Evolutionary conservation across 1,284 basidiomycete species (phyloP).

Genomic region (Moesziomyces sp.): DNA sequence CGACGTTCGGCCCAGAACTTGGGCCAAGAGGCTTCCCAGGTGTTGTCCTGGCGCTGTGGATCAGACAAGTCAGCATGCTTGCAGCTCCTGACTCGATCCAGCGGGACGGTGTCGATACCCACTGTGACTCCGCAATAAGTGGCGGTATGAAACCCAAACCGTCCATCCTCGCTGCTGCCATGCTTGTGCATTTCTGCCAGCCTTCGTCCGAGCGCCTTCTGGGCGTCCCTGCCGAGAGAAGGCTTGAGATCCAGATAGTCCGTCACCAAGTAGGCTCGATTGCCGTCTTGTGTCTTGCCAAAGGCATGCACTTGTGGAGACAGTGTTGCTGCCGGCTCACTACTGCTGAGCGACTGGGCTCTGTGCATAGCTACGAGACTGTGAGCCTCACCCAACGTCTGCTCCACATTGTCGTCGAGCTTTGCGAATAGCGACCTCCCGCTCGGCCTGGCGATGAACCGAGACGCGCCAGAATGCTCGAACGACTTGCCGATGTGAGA

Average conservation of each 20-base stretch:
- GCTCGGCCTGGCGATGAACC: slow-evolving; percentile 28
- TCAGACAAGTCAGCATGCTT: not conserved
- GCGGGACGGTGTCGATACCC: not conserved
- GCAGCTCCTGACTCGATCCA: too few species aligned
- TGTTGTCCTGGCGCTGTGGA: slow-evolving; percentile 33
- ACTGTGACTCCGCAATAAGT: slow-evolving; percentile 43
- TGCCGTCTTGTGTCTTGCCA: slow-evolving; percentile 12
- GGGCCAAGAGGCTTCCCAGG: slow-evolving; percentile 37
- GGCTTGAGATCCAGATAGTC: slow-evolving; percentile 35
- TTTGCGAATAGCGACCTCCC: slow-evolving; percentile 27
- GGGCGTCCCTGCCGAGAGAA: slow-evolving; percentile 11
- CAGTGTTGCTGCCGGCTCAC: slow-evolving; percentile 2
- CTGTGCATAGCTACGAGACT: slow-evolving; percentile 26
- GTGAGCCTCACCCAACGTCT: slow-evolving; percentile 34
- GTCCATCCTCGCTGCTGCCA: slow-evolving; percentile 18
- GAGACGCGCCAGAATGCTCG: slow-evolving; percentile 14
- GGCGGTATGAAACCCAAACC: slow-evolving; percentile 30
- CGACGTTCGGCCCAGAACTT: slow-evolving; percentile 39
- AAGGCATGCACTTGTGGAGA: slow-evolving; percentile 32
- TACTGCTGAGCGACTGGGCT: slow-evolving; percentile 1
- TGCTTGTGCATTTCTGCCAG: slow-evolving; percentile 36
- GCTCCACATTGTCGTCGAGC: slow-evolving; percentile 25
- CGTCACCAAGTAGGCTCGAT: slow-evolving; percentile 31
- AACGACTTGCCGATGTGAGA: slow-evolving; percentile 29
- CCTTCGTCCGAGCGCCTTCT: slow-evolving; percentile 21